Evolutionary conservation across 1,284 basidiomycete species (phyloP).

Genomic region (Ustilago nuda): DNA sequence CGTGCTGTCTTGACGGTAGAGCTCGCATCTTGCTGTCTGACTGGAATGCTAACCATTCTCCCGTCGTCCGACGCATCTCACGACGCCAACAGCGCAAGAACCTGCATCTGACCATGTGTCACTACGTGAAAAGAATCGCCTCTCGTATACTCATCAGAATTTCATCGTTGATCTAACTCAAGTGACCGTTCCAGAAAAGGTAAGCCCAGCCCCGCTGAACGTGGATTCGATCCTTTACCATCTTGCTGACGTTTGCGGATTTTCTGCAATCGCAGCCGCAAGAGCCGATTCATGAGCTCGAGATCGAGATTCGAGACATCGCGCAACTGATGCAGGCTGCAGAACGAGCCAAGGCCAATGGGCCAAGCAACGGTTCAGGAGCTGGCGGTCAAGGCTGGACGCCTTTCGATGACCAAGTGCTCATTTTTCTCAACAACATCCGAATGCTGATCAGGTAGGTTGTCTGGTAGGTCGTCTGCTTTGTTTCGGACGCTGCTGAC

Average conservation of each 20-base stretch:
- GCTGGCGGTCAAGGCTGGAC: slow-evolving; percentile 57
- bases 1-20: neutral
- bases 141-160: slow-evolving; percentile 92
- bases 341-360: slow-evolving; percentile 28
- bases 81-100: slow-evolving; percentile 36
- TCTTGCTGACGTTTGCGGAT: slow-evolving; percentile 2
- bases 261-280: slow-evolving; percentile 31
- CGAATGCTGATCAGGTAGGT: slow-evolving; percentile 63
- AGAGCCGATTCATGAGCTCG: slow-evolving; percentile 72
- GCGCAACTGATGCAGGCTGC: slow-evolving; percentile 71
- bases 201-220: slow-evolving; percentile 8
- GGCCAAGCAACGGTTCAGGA: slow-evolving; percentile 13
- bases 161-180: slow-evolving; percentile 93
- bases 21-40: neutral
- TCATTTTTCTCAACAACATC: slow-evolving; percentile 67
- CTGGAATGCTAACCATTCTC: neutral
- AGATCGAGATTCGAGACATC: slow-evolving; percentile 73
- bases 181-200: slow-evolving; percentile 73
- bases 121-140: slow-evolving; percentile 83
- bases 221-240: neutral
- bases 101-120: slow-evolving; percentile 65
- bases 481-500: neutral
- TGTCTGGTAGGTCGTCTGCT: no score
- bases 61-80: neutral
- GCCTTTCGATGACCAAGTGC: slow-evolving; percentile 59